phyloP scores from a whole-genome alignment of 2,329 filamentous ascomycete species.

The Fusarium tuaranense region DNA sequence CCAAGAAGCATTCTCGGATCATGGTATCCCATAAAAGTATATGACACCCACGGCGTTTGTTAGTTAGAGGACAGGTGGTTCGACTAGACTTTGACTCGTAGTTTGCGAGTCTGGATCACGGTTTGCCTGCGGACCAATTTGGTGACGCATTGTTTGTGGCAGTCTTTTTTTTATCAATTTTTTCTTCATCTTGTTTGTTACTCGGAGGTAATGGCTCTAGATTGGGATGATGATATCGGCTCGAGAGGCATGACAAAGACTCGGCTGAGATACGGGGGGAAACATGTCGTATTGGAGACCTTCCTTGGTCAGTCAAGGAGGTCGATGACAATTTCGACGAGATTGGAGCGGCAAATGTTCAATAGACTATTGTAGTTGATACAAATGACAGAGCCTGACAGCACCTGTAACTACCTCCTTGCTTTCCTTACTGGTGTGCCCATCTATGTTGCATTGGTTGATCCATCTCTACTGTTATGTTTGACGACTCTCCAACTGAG shows the following conservation, averaged over 20 bases:
- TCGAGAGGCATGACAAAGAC: constrained; percentile 34
- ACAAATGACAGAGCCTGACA: constrained; percentile 15
- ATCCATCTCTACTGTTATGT: not conserved
- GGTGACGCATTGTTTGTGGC: constrained; percentile 32
- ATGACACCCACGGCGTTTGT: constrained; percentile 46
- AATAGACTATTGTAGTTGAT: constrained; percentile 37
- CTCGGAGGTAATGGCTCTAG: constrained; percentile 46
- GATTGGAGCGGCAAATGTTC: constrained; percentile 21
- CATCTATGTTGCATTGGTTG: not conserved
- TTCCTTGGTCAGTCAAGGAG: constrained; percentile 3
- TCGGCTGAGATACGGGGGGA: constrained; percentile 15
- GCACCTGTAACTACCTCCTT: not conserved
- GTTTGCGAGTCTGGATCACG: constrained; percentile 42
- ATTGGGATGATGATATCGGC: constrained; percentile 39
- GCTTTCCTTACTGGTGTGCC: not conserved
- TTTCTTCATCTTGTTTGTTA: constrained; percentile 33
- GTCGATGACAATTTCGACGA: constrained; percentile 31
- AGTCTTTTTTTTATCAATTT: constrained; percentile 2
- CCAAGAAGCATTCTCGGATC: constrained; percentile 29
- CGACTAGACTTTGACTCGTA: constrained; percentile 44
- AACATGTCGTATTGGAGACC: constrained; percentile 28
- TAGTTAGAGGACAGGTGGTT: constrained; percentile 45
- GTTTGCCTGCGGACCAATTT: constrained; percentile 40
- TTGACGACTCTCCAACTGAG: not conserved
- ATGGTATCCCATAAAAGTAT: constrained; percentile 40